A percentile compares a stretch with the other conserved stretches of the same genome.
phyloP scores from a whole-genome alignment of 176 grass and related monocot genomes.

The Carex littledalei region DNA sequence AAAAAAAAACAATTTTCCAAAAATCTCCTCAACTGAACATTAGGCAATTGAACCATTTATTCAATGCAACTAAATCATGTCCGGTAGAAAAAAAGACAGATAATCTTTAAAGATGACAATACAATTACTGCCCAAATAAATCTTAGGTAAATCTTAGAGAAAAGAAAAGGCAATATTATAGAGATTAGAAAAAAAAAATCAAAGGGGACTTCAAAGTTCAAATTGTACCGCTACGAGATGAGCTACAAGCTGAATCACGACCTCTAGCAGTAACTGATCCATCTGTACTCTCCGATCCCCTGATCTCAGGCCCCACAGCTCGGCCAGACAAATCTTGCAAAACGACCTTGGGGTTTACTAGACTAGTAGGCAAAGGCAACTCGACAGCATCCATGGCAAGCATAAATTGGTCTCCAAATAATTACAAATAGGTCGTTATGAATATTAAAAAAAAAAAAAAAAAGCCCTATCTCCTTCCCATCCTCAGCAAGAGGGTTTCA shows the following conservation, averaged over 20 bases:
- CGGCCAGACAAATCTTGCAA: constrained; percentile 36
- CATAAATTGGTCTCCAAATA: constrained; percentile 8
- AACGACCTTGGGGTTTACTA: constrained; percentile 42
- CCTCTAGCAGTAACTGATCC: constrained; percentile 12
- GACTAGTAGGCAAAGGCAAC: constrained; percentile 54
- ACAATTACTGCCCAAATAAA: background rate
- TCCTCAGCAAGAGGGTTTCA: constrained; percentile 3
- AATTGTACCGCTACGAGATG: constrained; percentile 20
- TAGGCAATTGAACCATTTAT: background rate
- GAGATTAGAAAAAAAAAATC: constrained; percentile 5
- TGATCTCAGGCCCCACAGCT: constrained; percentile 23
- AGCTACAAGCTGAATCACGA: constrained; percentile 18
- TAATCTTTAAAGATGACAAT: background rate
- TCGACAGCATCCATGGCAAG: constrained; percentile 72
- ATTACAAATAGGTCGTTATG: background rate
- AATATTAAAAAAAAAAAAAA: background rate
- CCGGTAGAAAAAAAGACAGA: background rate
- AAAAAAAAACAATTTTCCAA: background rate
- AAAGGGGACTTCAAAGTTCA: background rate
- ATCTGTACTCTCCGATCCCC: constrained; percentile 24
- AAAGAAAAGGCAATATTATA: constrained; percentile 8
- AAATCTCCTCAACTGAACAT: background rate
- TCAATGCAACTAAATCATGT: background rate
- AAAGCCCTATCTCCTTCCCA: background rate
- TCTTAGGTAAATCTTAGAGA: background rate